phyloP scores from a whole-genome alignment of 2,329 filamentous ascomycete genomes.

The Fusarium haematococcum region DNA sequence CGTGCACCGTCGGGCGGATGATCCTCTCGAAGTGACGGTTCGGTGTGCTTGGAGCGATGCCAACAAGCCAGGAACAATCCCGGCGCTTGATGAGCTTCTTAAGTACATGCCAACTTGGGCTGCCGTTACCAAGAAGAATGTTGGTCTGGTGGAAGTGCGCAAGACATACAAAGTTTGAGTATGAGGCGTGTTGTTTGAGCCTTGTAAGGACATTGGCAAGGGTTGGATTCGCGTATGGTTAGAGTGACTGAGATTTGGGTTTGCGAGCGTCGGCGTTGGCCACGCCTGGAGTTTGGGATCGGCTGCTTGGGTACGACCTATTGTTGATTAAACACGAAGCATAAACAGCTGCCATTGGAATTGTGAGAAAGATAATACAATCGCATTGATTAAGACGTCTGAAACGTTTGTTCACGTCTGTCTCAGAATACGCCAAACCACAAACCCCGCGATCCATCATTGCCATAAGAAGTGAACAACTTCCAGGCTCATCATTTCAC shows the following conservation, averaged over 20 bases:
- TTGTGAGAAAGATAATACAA: slow-evolving; percentile 3
- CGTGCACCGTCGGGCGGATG: not conserved
- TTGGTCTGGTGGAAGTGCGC: slow-evolving; percentile 85
- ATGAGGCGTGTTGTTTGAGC: not conserved
- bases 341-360: slow-evolving; percentile 14
- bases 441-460: not conserved
- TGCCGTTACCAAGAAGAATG: slow-evolving; percentile 77
- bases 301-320: slow-evolving; percentile 14
- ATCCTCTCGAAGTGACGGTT: slow-evolving; percentile 70
- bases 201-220: not conserved
- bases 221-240: slow-evolving; percentile 6
- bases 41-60: slow-evolving; percentile 90
- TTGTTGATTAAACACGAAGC: slow-evolving; percentile 21
- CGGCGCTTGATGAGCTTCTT: slow-evolving; percentile 83
- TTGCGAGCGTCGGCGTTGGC: slow-evolving; percentile 16
- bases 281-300: slow-evolving; percentile 28
- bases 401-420: not conserved
- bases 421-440: not conserved
- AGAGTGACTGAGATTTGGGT: slow-evolving; percentile 10
- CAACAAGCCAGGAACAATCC: slow-evolving; percentile 78
- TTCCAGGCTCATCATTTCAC: not conserved
- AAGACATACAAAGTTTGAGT: slow-evolving; percentile 62
- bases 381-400: not conserved
- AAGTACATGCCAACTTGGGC: slow-evolving; percentile 85
- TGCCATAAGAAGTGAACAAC: not conserved